A percentile compares a stretch with the other conserved stretches of the same genome.
phyloP scores from a whole-genome alignment of 2,329 filamentous ascomycete genomes.

The Fusarium pilosicola region DNA sequence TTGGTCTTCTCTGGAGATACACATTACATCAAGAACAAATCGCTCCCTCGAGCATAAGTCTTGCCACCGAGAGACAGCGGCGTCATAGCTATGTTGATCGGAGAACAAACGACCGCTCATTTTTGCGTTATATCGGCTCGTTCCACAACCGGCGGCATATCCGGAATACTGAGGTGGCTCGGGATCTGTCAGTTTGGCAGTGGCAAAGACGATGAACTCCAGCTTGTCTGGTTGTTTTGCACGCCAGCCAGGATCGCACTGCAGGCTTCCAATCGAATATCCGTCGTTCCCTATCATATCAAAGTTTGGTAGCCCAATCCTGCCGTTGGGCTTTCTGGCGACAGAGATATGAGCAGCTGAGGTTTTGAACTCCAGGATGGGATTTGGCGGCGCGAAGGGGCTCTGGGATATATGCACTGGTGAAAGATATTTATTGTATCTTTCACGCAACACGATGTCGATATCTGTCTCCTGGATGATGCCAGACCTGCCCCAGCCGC shows the following conservation, averaged over 20 bases:
- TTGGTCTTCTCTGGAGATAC: neutral
- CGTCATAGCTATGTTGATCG: fast-evolving
- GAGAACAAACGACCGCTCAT: neutral
- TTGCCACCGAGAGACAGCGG: neutral
- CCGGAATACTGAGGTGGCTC: neutral
- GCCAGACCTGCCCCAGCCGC: neutral
- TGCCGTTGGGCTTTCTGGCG: fast-evolving
- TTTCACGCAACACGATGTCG: neutral
- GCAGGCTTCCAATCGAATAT: neutral
- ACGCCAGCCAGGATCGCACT: neutral
- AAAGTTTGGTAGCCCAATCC: neutral
- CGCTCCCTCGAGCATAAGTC: fast-evolving
- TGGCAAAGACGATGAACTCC: neutral
- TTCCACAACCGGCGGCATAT: neutral
- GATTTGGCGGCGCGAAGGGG: fast-evolving
- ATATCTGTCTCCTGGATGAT: neutral
- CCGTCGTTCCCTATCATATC: neutral
- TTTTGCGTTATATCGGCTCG: neutral
- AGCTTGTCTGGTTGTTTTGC: neutral
- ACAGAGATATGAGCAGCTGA: neutral
- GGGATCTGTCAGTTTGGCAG: neutral
- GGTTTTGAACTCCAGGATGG: neutral
- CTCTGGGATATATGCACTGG: neutral
- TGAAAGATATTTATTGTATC: neutral
- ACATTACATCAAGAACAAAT: neutral